A percentile compares a stretch with the other conserved stretches of the same genome.
Evolutionary conservation across 2,329 filamentous ascomycete species (phyloP).

Genomic region (Arachnopeziza araneosa): DNA sequence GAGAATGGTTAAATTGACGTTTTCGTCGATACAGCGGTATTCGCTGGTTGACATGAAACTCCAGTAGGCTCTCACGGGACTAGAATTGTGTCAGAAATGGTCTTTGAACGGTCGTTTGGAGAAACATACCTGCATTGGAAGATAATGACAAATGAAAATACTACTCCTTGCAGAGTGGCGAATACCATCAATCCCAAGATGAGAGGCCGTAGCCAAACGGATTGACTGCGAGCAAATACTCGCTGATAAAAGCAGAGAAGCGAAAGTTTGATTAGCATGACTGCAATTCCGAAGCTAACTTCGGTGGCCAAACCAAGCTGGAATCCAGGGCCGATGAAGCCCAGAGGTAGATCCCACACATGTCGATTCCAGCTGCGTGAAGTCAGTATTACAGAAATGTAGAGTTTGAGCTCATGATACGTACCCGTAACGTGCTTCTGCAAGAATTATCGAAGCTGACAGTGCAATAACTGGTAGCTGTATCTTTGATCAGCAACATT

Average conservation of each 20-base stretch:
- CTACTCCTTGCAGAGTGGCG: not conserved
- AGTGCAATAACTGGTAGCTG: not conserved
- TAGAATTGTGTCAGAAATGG: not conserved
- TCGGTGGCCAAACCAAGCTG: not conserved
- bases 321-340: not conserved
- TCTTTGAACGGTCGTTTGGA: not conserved
- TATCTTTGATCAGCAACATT: not conserved
- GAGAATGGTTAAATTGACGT: not conserved
- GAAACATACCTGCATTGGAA: not conserved
- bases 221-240: not conserved
- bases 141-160: not conserved
- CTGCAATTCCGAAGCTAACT: not conserved
- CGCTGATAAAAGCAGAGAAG: not conserved
- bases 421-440: not conserved
- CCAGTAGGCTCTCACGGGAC: not conserved
- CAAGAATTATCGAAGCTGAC: not conserved
- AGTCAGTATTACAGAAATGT: not conserved
- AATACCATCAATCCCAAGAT: not conserved
- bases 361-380: not conserved
- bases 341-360: not conserved
- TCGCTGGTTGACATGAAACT: not conserved
- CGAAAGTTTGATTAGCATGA: not conserved
- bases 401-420: too few species aligned
- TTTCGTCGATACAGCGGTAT: not conserved
- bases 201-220: not conserved